These are phyloP conservation scores for Blastobotrys serpentis DNA, from an alignment of 1,139 yeast genomes.

Conservation along the genomic window DNA sequence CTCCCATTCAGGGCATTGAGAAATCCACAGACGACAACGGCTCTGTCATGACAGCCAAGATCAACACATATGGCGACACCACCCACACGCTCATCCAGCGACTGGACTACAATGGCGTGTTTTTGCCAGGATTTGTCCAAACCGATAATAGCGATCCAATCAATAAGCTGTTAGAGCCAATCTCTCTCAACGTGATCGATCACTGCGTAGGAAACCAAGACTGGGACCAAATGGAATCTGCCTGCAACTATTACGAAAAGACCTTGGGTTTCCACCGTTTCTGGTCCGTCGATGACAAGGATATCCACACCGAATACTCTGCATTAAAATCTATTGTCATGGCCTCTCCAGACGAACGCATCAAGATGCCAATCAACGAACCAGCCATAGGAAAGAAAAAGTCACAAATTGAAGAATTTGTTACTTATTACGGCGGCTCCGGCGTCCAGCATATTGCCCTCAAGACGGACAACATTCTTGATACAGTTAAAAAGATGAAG, in stretches of 20 bases:
- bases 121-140: constrained; percentile 55
- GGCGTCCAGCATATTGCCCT: constrained; percentile 84
- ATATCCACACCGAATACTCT: constrained; percentile 64
- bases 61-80: constrained; percentile 62
- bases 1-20: constrained; percentile 47
- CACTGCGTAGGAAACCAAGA: constrained; percentile 79
- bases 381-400: constrained; percentile 66
- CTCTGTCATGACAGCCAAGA: constrained; percentile 51
- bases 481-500: constrained; percentile 53
- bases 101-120: constrained; percentile 42
- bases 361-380: constrained; percentile 82
- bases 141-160: constrained; percentile 25
- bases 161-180: constrained; percentile 37
- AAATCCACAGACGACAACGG: constrained; percentile 50
- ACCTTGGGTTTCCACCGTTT: constrained; percentile 72
- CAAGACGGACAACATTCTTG: constrained; percentile 57
- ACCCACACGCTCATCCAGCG: constrained; percentile 64
- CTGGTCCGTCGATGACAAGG: constrained; percentile 82
- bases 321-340: constrained; percentile 74
- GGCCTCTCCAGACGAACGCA: constrained; percentile 63
- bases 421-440: constrained; percentile 72
- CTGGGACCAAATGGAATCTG: constrained; percentile 62
- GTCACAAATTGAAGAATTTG: constrained; percentile 80
- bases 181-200: constrained; percentile 52
- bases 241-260: constrained; percentile 57